phyloP scores from a whole-genome alignment of 2,329 filamentous ascomycete species.

The Phialocephala subalpina region DNA sequence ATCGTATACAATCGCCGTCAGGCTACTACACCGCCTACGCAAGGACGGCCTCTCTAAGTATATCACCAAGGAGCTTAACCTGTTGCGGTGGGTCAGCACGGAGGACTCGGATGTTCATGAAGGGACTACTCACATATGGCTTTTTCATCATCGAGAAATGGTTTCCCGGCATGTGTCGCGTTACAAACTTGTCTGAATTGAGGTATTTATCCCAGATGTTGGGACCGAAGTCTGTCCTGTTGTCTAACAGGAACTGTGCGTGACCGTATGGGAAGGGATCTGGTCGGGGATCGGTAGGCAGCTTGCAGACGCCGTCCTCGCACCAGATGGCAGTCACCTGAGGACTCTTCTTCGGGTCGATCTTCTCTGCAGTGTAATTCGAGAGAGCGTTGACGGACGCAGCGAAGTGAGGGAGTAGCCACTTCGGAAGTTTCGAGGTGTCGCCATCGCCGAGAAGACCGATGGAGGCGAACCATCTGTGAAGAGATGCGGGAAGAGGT shows the following conservation, averaged over 20 bases:
- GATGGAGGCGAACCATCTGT: constrained; percentile 73
- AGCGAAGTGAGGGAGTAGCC: constrained; percentile 78
- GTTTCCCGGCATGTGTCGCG: constrained; percentile 73
- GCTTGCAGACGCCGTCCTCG: constrained; percentile 75
- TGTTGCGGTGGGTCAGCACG: neutral
- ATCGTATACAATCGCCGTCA: constrained; percentile 2
- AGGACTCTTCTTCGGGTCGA: constrained; percentile 65
- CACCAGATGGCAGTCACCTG: constrained; percentile 74
- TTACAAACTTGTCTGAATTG: constrained; percentile 66
- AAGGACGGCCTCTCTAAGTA: constrained; percentile 19
- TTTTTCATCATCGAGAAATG: constrained; percentile 83
- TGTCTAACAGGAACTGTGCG: constrained; percentile 76
- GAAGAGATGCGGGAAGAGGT: constrained; percentile 61
- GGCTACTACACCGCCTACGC: constrained; percentile 10
- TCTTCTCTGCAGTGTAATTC: constrained; percentile 71
- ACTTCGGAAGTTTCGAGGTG: constrained; percentile 70
- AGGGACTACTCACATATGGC: constrained; percentile 49
- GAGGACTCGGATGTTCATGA: neutral
- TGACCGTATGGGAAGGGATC: constrained; percentile 66
- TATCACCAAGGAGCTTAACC: constrained; percentile 17
- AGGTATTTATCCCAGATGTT: constrained; percentile 76
- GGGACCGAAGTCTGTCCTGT: constrained; percentile 74
- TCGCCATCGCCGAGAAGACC: constrained; percentile 73
- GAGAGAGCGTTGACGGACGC: constrained; percentile 73
- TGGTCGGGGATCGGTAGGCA: constrained; percentile 70